Base-by-base conservation (phyloP, 441 rosid species). In the Corymbia calophylla region DNA sequence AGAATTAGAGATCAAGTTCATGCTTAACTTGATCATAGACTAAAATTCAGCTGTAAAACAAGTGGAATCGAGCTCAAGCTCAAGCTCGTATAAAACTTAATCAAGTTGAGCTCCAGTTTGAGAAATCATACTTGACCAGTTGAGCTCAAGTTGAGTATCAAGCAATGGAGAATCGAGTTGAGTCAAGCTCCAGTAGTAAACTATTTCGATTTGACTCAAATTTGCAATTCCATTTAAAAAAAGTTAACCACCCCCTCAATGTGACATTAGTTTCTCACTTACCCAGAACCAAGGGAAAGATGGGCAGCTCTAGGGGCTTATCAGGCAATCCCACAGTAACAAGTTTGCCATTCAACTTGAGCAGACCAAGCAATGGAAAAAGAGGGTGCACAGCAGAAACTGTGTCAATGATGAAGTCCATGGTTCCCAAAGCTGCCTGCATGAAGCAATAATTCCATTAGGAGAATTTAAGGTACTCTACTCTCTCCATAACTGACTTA, bases 381-480 rank as follows among this genome's bases (percentile, higher is more conserved):
- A 97, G 86, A 70, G 97, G 89, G 92, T 96, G 99, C 86, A 93
- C 93, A 86, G 98, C 97, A 35, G 99, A 95, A 13, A 97, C 95
- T 1, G 99, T 97, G 91, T 97, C 99, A 7, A 97, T 91, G 86
- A 97, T 94, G 92, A 55, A 96, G 93, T 97, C 99, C 97, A 97
- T 96, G 44, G 94, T 94, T 31, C 96, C 95, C 55, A 91, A 70
- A 48, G 97, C 97, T 25, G 93, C 95, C 97, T 96, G 93, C 92
- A 92, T 27, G 39, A 84, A 80, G 70, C 60, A 91, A 55, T 5
- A 51, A 39, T 31, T 21, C 18, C 53, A 80, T 80, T 86, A 55
- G 31, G 70, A 54, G 49, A 55, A 87, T 31, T 29, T 9, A 56
- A 35, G 48, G 51, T 56, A 44, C 31, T 77, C 17, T 39, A 77